These are phyloP conservation scores for Trypanosoma scelopori DNA, from an alignment of 208 protist species.

Conservation along the genomic window DNA sequence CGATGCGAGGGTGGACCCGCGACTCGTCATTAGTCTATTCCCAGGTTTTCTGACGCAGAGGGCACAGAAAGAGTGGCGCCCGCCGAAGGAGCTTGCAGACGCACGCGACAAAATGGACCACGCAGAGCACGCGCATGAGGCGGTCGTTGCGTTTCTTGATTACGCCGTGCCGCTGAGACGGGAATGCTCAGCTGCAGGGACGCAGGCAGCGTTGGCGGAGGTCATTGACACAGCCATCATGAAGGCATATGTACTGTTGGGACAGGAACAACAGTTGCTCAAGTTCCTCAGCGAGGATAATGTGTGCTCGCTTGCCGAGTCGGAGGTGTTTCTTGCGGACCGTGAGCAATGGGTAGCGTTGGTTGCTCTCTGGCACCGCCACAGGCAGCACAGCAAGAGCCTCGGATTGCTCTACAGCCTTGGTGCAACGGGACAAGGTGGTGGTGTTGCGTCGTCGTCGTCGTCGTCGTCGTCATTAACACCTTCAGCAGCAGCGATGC, in stretches of 20 bases:
- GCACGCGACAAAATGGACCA: constrained; percentile 5
- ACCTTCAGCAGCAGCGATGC: not conserved
- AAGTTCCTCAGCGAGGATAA: constrained; percentile 41
- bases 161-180: constrained; percentile 21
- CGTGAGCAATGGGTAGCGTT: constrained; percentile 59
- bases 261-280: constrained; percentile 48
- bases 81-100: constrained; percentile 11
- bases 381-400: constrained; percentile 21
- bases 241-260: constrained; percentile 34
- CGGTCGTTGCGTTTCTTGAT: constrained; percentile 28
- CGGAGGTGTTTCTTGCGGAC: constrained; percentile 33
- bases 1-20: constrained; percentile 43
- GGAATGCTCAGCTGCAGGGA: constrained; percentile 11
- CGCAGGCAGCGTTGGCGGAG: constrained; percentile 17
- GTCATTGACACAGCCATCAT: constrained; percentile 55
- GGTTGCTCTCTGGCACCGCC: constrained; percentile 32
- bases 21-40: constrained; percentile 52
- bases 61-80: constrained; percentile 11
- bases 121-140: constrained; percentile 12
- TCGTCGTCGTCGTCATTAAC: constrained; percentile 8
- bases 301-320: constrained; percentile 35
- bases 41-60: constrained; percentile 29
- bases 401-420: constrained; percentile 23
- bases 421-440: constrained; percentile 21
- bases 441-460: constrained; percentile 27